A percentile compares a stretch with the other conserved stretches of the same genome.
phyloP scores from a whole-genome alignment of 805 yeast genomes.

The Saccharomyces mikatae region DNA sequence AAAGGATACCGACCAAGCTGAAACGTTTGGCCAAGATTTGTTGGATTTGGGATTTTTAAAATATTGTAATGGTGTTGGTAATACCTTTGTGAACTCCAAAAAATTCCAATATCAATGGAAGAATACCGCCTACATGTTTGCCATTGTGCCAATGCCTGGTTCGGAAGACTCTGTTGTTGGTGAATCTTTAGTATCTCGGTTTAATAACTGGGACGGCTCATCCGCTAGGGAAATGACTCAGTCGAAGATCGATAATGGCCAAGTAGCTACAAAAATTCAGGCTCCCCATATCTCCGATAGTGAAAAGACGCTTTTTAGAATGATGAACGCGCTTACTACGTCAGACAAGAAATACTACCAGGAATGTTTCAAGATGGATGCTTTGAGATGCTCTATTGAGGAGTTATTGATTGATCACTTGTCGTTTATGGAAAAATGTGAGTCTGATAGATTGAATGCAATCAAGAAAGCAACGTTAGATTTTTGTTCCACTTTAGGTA shows the following conservation, averaged over 20 bases:
- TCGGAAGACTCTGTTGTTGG: not conserved
- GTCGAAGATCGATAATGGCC: not conserved
- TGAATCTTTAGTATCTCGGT: not conserved
- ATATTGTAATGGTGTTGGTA: conserved; percentile 49
- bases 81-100: conserved; percentile 67
- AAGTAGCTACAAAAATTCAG: not conserved
- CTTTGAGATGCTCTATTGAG: conserved; percentile 63
- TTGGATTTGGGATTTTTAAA: conserved; percentile 52
- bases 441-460: conserved; percentile 66
- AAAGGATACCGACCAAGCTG: conserved; percentile 49
- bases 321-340: conserved; percentile 48
- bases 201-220: not conserved
- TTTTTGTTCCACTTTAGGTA: conserved; percentile 58
- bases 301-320: conserved; percentile 42
- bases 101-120: conserved; percentile 78
- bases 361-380: conserved; percentile 53
- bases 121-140: conserved; percentile 52
- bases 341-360: conserved; percentile 51
- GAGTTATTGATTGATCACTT: conserved; percentile 64
- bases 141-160: conserved; percentile 29
- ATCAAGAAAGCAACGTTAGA: conserved; percentile 69
- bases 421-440: conserved; percentile 74
- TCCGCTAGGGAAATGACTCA: not conserved
- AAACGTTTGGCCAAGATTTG: conserved; percentile 66
- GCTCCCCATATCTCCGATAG: conserved; percentile 18